Evolutionary conservation across 2,329 filamentous ascomycete genomes (phyloP).

Genomic region (Alternaria novae-zelandiae): DNA sequence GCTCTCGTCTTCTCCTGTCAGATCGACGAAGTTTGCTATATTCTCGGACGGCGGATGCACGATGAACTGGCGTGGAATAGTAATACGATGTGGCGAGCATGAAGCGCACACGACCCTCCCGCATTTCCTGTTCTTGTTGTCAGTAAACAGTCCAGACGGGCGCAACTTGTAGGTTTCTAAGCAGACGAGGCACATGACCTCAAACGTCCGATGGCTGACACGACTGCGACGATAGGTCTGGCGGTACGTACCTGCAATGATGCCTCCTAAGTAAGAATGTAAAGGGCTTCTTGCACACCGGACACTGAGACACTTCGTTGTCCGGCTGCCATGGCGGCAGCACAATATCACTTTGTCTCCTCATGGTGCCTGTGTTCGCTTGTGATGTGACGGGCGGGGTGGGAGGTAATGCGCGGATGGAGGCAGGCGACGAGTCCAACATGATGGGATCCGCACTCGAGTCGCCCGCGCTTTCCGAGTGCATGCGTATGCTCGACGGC

Average conservation of each 20-base stretch:
- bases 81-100: conserved; percentile 94
- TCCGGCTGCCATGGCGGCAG: conserved; percentile 90
- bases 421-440: conserved; percentile 27
- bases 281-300: conserved; percentile 82
- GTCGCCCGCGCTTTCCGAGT: conserved; percentile 18
- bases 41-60: conserved; percentile 67
- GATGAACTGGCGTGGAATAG: conserved; percentile 91
- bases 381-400: conserved; percentile 18
- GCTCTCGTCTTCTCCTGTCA: conserved; percentile 50
- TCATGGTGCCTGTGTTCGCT: conserved; percentile 11
- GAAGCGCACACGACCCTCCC: conserved; percentile 87
- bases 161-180: not conserved
- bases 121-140: conserved; percentile 70
- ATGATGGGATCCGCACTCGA: conserved; percentile 32
- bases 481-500: conserved; percentile 35
- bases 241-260: conserved; percentile 74
- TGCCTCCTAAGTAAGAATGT: conserved; percentile 88
- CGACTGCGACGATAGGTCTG: not conserved
- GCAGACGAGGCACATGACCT: not conserved
- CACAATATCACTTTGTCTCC: conserved; percentile 55
- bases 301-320: conserved; percentile 78
- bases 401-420: conserved; percentile 13
- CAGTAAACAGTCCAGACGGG: not conserved
- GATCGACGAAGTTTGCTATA: conserved; percentile 49
- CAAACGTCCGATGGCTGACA: not conserved